Evolutionary conservation across 2,329 filamentous ascomycete species (phyloP).

Genomic region (Helminthosporium solani): DNA sequence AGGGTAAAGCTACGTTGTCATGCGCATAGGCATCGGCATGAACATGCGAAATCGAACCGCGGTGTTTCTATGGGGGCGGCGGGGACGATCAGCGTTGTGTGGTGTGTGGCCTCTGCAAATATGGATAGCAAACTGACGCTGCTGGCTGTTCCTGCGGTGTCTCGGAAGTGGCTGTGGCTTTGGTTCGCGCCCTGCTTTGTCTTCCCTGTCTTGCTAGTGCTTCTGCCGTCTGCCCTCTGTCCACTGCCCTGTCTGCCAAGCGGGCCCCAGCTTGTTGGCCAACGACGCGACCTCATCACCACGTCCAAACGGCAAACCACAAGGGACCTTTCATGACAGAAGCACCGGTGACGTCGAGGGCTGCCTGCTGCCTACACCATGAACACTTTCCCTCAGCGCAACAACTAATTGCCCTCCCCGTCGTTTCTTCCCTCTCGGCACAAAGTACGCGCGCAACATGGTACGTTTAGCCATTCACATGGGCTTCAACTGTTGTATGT

Average conservation of each 20-base stretch:
- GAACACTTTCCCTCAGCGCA: neutral
- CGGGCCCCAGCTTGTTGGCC: neutral
- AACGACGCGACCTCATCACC: neutral
- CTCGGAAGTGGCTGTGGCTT: conserved; percentile 9
- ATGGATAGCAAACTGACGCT: neutral
- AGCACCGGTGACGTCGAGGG: neutral
- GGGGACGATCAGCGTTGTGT: conserved; percentile 5
- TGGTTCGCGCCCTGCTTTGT: conserved; percentile 2
- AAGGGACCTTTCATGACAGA: neutral
- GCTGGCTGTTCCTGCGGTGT: conserved; percentile 2
- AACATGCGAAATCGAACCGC: conserved; percentile 1
- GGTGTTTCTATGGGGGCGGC: conserved; percentile 11
- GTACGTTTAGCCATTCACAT: conserved; percentile 8
- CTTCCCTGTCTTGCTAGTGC: neutral
- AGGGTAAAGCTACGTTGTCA: conserved; percentile 8
- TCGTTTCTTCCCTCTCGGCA: neutral
- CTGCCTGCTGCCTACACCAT: neutral
- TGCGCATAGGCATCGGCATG: conserved; percentile 8
- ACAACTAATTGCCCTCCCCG: neutral
- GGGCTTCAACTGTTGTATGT: too few species aligned
- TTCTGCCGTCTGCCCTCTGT: too few species aligned
- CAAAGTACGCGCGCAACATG: conserved; percentile 4
- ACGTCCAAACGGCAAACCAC: neutral
- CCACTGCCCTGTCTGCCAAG: too few species aligned
- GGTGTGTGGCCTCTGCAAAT: conserved; percentile 3